These are phyloP conservation scores for Metschnikowia shivogae DNA, from an alignment of 805 yeast genomes.

Conservation along the genomic window DNA sequence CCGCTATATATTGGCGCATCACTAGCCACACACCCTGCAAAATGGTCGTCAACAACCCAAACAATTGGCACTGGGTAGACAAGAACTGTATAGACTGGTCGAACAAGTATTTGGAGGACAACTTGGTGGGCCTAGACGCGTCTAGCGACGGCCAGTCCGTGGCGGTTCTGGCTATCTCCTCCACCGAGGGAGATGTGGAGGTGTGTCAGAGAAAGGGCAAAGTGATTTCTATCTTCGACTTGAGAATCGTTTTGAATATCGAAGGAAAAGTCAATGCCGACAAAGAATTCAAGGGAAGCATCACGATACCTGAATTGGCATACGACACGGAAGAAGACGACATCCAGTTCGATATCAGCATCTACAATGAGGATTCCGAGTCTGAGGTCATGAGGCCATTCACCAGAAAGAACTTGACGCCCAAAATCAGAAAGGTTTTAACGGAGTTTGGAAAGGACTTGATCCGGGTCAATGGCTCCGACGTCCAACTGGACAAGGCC, in stretches of 20 bases:
- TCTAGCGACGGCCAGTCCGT: slow-evolving; percentile 28
- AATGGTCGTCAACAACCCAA: slow-evolving; percentile 96
- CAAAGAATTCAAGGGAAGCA: slow-evolving; percentile 57
- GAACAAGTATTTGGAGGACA: slow-evolving; percentile 62
- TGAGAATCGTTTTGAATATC: slow-evolving; percentile 61
- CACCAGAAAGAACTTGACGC: slow-evolving; percentile 53
- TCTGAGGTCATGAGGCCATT: slow-evolving; percentile 51
- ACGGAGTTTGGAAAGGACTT: slow-evolving; percentile 72
- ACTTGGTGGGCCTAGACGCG: slow-evolving; percentile 49
- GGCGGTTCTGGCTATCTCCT: slow-evolving; percentile 43
- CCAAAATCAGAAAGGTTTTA: slow-evolving; percentile 60
- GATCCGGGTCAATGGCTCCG: slow-evolving; percentile 71
- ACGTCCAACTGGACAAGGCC: slow-evolving; percentile 69
- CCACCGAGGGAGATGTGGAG: slow-evolving; percentile 92
- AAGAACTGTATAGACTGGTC: slow-evolving; percentile 96
- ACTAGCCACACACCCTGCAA: slow-evolving; percentile 3
- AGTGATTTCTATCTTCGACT: slow-evolving; percentile 85
- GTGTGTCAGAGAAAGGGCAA: slow-evolving; percentile 97
- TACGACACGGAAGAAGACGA: slow-evolving; percentile 87
- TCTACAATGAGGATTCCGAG: slow-evolving; percentile 49
- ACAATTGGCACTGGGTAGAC: slow-evolving; percentile 99
- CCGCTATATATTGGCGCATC: neutral
- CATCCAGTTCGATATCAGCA: slow-evolving; percentile 74
- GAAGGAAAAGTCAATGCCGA: slow-evolving; percentile 35
- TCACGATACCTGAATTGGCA: slow-evolving; percentile 86